Evolutionary conservation across 805 yeast genomes (phyloP), one percentile per base, ranked within the genome.

Genomic region (Lipomyces yamanashiensis): DNA sequence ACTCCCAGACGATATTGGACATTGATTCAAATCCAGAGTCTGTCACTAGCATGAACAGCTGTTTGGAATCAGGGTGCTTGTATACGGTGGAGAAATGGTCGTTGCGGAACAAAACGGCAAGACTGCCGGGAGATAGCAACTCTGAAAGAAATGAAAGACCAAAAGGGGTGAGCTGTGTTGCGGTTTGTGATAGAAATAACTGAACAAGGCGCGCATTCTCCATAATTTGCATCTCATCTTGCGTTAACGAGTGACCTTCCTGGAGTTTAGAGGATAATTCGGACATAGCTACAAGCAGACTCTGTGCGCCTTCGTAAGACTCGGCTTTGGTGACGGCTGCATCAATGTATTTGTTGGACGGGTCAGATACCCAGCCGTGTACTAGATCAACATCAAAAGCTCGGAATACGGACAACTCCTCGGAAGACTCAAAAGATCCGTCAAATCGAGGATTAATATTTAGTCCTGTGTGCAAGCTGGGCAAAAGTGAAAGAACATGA

Each of bases 351-450:
- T 66, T 54, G 47, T 74, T 74, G 56, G 71, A 54, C 1, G 61
- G 58, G 55, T 82, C 82, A n/a, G 84, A 77, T 33, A 87, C 78
- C 96, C 97, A 92, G 1, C 97, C 98, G 74, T 93, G 98, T 2
- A 85, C 85, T 47, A 92, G 74, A 13, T 81, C 82, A 7, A 89
- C 77, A 39, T 81, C 85, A 72, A 85, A 88, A 2, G 83, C 76
- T 7, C 80, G 74, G 73, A 90, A 90, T 7, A 90, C 72, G 2
- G 82, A 78, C 61, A 85, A 72, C 45, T 86, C 88, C 23, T 80
- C 76, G 43, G 84, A 83, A 36, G 80, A 79, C 2, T 75, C 79
- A 69, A 89, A 88, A 0, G 82, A 74, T 4, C 95, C 85, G 70
- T 84, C 81, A 58, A 92, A 84, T 52, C 81, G 78, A 1, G 96